Evolutionary conservation across 2,329 filamentous ascomycete species (phyloP), one percentile per base, ranked within the genome.

Genomic region (Tolypocladium guangdongense): DNA sequence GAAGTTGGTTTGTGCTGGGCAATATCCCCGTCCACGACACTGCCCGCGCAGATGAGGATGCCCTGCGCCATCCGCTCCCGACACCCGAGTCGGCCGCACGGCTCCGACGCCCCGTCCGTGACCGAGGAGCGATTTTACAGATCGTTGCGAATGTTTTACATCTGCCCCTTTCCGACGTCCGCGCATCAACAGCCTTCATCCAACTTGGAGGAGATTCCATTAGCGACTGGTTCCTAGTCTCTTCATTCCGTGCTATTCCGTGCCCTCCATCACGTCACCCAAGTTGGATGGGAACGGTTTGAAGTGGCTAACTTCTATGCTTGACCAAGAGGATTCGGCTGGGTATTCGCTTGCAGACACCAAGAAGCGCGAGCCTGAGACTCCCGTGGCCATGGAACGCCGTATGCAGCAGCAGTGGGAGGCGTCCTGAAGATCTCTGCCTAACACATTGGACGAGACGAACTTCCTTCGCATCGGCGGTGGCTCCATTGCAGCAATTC

Each of bases 401-500:
- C 39, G 10, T 2, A 43, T 60, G 7, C 58, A 59, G 27, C n/a
- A 51, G 16, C 36, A 58, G 8, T 62, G 59, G 59, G 51, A 24
- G 48, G 55, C 2, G 48, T 60, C 8, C 54, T 62, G 2, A 46
- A 47, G 4, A 37, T 57, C 12, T 12, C 50, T 6, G 18, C 45
- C 12, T 38, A 53, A n/a, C 39, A 37, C 6, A 59, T 62, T 47
- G 52, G 53, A 32, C 52, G 50, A 0, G 50, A 61, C 36, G 54
- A 56, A 51, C 39, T 62, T 62, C 50, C 35, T 62, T 12, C 45
- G 54, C 14, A 52, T 62, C 24, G 60, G 60, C n/a, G 60, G 60
- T 6, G 59, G 61, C 37, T 62, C 60, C 4, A 60, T 62, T n/a
- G 54, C 54, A 2, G 59, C 60, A 16, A 62, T 62, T 43, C 53